These are phyloP conservation scores for Clarireedia paspali DNA, from an alignment of 2,329 filamentous ascomycete species.

Conservation along the genomic window DNA sequence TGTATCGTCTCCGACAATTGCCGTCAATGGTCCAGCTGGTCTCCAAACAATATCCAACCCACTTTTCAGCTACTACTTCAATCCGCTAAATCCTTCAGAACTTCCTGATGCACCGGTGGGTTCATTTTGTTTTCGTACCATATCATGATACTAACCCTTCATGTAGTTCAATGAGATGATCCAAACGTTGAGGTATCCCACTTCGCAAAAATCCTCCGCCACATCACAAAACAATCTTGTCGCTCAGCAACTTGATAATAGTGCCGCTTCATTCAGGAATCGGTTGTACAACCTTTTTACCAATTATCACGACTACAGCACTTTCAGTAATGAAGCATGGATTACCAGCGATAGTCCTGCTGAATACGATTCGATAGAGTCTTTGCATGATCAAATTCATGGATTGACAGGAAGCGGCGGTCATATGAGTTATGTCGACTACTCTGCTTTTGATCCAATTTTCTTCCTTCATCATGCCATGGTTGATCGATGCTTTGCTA, in stretches of 20 bases:
- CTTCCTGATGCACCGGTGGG: constrained; percentile 54
- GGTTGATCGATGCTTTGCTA: constrained; percentile 50
- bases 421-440: constrained; percentile 36
- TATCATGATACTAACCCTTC: constrained; percentile 1
- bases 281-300: constrained; percentile 62
- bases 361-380: constrained; percentile 57
- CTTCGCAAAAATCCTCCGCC: constrained; percentile 34
- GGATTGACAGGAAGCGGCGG: constrained; percentile 47
- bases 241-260: constrained; percentile 43
- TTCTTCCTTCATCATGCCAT: constrained; percentile 49
- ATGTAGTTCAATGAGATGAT: constrained; percentile 50
- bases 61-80: constrained; percentile 44
- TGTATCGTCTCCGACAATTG: constrained; percentile 37
- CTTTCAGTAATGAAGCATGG: constrained; percentile 64
- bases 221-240: constrained; percentile 53
- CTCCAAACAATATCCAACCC: constrained; percentile 40
- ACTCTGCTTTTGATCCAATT: constrained; percentile 39
- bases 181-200: constrained; percentile 50
- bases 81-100: constrained; percentile 35
- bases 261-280: constrained; percentile 47
- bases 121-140: neutral
- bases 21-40: constrained; percentile 46
- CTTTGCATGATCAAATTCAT: constrained; percentile 58
- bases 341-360: constrained; percentile 35
- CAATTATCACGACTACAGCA: constrained; percentile 58